Evolutionary conservation across 805 yeast species (phyloP).

Genomic region (Zygotorulaspora danielsina): DNA sequence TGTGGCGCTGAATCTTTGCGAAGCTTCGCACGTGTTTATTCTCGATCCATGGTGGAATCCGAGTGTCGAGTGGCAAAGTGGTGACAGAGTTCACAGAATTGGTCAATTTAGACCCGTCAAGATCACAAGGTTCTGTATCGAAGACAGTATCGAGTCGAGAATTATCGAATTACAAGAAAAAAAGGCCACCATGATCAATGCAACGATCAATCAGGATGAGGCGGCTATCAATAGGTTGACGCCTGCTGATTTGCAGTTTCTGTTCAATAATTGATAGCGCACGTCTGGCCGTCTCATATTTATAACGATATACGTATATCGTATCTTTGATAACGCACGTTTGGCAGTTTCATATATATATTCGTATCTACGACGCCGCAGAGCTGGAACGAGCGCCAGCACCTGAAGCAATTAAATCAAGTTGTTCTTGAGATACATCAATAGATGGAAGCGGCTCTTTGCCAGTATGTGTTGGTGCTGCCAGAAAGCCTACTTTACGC

Average conservation of each 20-base stretch:
- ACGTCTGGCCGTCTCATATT: neutral
- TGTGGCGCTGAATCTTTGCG: slow-evolving; percentile 93
- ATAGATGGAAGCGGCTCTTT: slow-evolving; percentile 51
- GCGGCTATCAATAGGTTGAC: slow-evolving; percentile 84
- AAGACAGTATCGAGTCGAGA: slow-evolving; percentile 94
- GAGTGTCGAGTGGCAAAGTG: slow-evolving; percentile 96
- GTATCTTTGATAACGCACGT: no score
- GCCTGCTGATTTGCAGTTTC: slow-evolving; percentile 90
- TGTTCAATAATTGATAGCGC: slow-evolving; percentile 78
- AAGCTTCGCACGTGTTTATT: slow-evolving; percentile 92
- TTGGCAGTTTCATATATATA: no score
- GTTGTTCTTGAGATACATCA: slow-evolving; percentile 51
- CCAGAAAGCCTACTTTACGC: slow-evolving; percentile 73
- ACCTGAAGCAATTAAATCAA: slow-evolving; percentile 56
- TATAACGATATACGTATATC: neutral
- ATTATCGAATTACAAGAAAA: slow-evolving; percentile 94
- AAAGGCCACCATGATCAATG: slow-evolving; percentile 97
- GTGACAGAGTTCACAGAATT: slow-evolving; percentile 96
- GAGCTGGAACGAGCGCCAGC: slow-evolving; percentile 75
- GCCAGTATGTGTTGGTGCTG: slow-evolving; percentile 50
- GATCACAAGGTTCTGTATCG: slow-evolving; percentile 88
- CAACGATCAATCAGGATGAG: slow-evolving; percentile 90
- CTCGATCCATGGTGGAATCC: slow-evolving; percentile 99
- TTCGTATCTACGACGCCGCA: slow-evolving; percentile 31
- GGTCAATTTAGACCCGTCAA: slow-evolving; percentile 94